Evolutionary conservation across 495 filamentous ascomycete species (phyloP), one percentile per base, ranked within the genome.

Genomic region (Platismatia glauca): DNA sequence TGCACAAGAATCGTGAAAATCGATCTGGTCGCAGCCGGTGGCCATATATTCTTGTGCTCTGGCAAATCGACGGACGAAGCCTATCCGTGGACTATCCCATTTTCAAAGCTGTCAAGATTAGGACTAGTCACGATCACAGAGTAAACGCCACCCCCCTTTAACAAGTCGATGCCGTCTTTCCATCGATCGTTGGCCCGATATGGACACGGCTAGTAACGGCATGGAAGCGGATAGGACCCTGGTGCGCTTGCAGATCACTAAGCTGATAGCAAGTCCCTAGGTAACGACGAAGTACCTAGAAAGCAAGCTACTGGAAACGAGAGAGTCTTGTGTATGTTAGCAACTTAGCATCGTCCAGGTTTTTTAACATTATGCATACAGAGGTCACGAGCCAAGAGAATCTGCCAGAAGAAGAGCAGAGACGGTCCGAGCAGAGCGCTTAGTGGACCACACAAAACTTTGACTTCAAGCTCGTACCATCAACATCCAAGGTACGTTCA

Each of bases 231-330:
- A 33, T 31, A 33, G 50, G 24, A n/a, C 24, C 48, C 50, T 53
- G 29, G 9, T 33, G 16, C 63, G 46, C 41, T 44, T 53, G 43
- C 39, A 16, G 59, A 64, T 56, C 55, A 22, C 39, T n/a, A 29
- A 62, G 37, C 61, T 61, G 56, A 41, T 27, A 39, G 64, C 53
- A 20, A 31, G 3, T 31, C 6, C 48, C 27, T 13, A 52, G n/a
- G 48, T 18, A 27, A 27, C 20, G 9, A n/a, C n/a, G n/a, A n/a
- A n/a, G n/a, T n/a, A n/a, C n/a, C n/a, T n/a, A n/a, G n/a, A n/a
- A 46, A n/a, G 18, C 16, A 44, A 44, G 41, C 20, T 44, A 18
- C 18, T 13, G 7, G n/a, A 24, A 4, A 46, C 9, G n/a, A 24
- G 15, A 4, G 15, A 43, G 15, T 43, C 39, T 43, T n/a, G n/a